Percentiles rank a stretch among this genome's conserved stretches.
phyloP scores from a whole-genome alignment of 1,139 yeast species.

The Saccharomyces hybrid region DNA sequence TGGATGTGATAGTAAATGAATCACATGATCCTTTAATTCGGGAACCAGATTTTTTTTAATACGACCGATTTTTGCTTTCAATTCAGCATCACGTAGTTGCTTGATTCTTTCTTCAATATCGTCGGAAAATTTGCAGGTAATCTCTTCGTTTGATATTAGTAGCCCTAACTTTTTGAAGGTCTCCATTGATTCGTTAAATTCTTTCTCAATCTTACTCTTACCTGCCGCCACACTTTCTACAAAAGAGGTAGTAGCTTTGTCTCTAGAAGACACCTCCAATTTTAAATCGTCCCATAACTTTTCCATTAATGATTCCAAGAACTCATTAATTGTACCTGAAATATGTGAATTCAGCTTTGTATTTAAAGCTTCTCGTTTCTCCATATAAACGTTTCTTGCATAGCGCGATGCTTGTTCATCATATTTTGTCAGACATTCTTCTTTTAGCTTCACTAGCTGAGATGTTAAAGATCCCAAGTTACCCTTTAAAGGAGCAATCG shows the following conservation, averaged over 20 bases:
- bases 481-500: constrained; percentile 14
- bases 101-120: constrained; percentile 11
- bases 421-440: constrained; percentile 44
- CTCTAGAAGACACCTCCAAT: constrained; percentile 11
- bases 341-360: constrained; percentile 42
- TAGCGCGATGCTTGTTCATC: constrained; percentile 71
- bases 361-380: constrained; percentile 45
- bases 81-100: constrained; percentile 19
- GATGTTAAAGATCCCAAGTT: constrained; percentile 39
- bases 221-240: constrained; percentile 22
- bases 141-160: constrained; percentile 2
- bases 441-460: constrained; percentile 37
- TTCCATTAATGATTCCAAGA: constrained; percentile 6
- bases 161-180: constrained; percentile 14
- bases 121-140: neutral
- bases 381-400: constrained; percentile 52
- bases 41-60: constrained; percentile 18
- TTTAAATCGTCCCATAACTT: constrained; percentile 5
- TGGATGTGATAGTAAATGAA: constrained; percentile 25
- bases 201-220: constrained; percentile 2
- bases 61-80: constrained; percentile 15
- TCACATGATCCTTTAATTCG: constrained; percentile 24
- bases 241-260: constrained; percentile 13
- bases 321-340: constrained; percentile 25
- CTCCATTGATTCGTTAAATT: constrained; percentile 8